These are phyloP conservation scores for Vitis hybrid DNA, from an alignment of 177 flowering plant genomes.

Conservation along the genomic window DNA sequence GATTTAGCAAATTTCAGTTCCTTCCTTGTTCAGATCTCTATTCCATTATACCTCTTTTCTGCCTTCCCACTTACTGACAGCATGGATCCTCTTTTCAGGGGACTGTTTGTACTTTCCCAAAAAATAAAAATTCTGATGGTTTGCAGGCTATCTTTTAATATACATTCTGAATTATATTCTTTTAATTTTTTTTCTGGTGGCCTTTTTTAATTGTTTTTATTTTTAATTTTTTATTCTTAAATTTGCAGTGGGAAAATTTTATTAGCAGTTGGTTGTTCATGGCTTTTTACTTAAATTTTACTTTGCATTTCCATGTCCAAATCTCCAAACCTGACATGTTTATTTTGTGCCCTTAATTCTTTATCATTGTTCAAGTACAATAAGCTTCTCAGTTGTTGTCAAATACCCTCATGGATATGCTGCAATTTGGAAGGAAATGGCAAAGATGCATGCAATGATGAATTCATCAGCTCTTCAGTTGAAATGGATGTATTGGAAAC, in stretches of 20 bases:
- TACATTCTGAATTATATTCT: no score
- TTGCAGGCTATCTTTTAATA: no score
- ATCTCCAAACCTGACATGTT: conserved; percentile 25
- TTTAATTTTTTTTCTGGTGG: no score
- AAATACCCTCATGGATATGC: conserved; percentile 84
- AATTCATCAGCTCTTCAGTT: conserved; percentile 46
- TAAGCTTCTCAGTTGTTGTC: conserved; percentile 55
- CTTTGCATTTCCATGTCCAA: background rate
- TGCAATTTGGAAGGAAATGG: conserved; percentile 83
- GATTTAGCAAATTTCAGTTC: no score
- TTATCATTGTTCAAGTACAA: conserved; percentile 56
- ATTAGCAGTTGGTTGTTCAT: background rate
- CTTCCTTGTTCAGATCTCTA: no score
- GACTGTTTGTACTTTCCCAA: no score
- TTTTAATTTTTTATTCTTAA: no score
- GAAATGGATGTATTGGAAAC: conserved; percentile 80
- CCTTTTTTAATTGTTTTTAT: no score
- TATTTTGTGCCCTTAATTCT: conserved; percentile 12
- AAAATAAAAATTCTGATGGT: no score
- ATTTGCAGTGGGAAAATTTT: background rate
- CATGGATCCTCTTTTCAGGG: no score
- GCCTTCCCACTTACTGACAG: no score
- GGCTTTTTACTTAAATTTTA: background rate
- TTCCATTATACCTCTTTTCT: no score
- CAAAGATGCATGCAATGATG: conserved; percentile 38